Evolutionary conservation across 148 eudicot species (phyloP), one percentile per base, ranked within the genome.

Genomic region (Amaranthus hypochondriacus): DNA sequence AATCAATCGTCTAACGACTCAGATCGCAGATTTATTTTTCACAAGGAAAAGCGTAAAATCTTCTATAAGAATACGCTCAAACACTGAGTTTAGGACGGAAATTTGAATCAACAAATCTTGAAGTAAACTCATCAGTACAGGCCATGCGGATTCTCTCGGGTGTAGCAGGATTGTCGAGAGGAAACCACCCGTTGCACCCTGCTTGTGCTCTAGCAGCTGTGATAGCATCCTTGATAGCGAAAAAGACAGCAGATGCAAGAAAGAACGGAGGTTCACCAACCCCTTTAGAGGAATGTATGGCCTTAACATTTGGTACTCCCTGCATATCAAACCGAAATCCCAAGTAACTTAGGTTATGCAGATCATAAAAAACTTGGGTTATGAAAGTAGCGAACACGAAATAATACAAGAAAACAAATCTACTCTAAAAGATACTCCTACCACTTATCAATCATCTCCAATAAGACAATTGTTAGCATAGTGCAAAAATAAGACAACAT

Each of bases 201-300:
- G 73, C 81, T 62, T 92, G 97, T 8, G 89, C 81, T 83, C 99
- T 87, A 44, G 97, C 97, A 72, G 97, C 88, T 55, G 78, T 77
- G 46, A 95, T 85, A 53, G 99, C 99, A 74, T 95, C 96, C 79
- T 95, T 95, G 69, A 95, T 92, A 62, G 97, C 99, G 50, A 95
- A 95, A 77, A 95, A 87, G 48, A 89, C 94, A 0, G 89, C 50
- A 5, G 99, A 95, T 47, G 96, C 99, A 43, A 95, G 92, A 76
- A 95, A 95, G 69, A 95, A 95, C 7, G 99, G 99, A 72, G 99
- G 99, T 67, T 95, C 99, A 18, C 97, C 99, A 39, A 90, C 97
- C 54, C 97, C 99, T 85, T 95, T 95, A 9, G 99, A 95, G 28
- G 97, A 95, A 81, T 95, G 99, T 79, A 95, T 90, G 64, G 96